Conservation (phyloP, 148 eudicot genomes). For the Camellia sinensis region DNA sequence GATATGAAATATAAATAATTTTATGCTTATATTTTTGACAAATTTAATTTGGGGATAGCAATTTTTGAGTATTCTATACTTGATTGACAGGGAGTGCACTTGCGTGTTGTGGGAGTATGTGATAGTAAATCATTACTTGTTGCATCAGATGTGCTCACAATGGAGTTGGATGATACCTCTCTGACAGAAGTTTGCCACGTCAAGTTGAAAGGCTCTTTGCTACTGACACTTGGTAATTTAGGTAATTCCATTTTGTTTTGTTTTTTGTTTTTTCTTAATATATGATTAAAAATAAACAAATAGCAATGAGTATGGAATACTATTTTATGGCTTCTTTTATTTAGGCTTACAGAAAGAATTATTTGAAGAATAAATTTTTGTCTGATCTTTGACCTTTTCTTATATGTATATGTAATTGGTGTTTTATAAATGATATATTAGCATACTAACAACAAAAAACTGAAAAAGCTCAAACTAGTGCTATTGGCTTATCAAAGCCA, state of each 20-base stretch:
- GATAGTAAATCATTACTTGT: constrained; percentile 74
- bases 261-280: neutral
- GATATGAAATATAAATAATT: too few relatives aligned
- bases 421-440: neutral
- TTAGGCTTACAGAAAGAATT: neutral
- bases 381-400: neutral
- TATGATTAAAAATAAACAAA: too few relatives aligned
- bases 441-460: neutral
- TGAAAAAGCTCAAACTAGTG: neutral
- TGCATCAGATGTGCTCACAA: constrained; percentile 50
- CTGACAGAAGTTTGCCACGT: constrained; percentile 51
- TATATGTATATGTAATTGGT: neutral
- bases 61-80: too few relatives aligned
- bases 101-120: constrained; percentile 78
- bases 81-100: constrained; percentile 52
- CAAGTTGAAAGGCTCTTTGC: constrained; percentile 59
- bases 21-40: too few relatives aligned
- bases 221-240: constrained; percentile 35
- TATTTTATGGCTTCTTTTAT: neutral
- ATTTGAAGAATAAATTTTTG: neutral
- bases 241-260: constrained; percentile 30
- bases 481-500: neutral
- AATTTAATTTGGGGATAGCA: too few relatives aligned
- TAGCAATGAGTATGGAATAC: too few relatives aligned
- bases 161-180: constrained; percentile 68